Base-by-base conservation (phyloP, 169 alveolate genomes). In the Plasmodium reichenowi region DNA sequence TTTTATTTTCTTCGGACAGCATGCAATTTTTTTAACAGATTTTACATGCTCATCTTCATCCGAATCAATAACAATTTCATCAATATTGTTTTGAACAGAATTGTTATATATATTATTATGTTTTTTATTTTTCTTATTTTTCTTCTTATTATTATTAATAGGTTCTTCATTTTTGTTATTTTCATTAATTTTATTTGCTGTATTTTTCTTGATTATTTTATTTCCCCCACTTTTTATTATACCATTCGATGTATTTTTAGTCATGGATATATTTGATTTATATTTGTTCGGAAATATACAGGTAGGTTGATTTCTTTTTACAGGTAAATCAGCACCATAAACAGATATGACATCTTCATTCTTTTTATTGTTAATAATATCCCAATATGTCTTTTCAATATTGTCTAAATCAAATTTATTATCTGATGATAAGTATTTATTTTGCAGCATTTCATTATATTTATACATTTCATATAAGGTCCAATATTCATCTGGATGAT, bases 311-410 rank as follows among this genome's bases (percentile, higher is more conserved):
- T 92, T 48, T 60, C 72, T 43, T 93, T 91, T 54, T 85, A 90
- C 64, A 72, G 93, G 89, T 80, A 93, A 52, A 89, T 93, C 96
- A 52, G 96, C 94, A 15, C 95, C 96, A 71, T 93, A 93, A 45
- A 70, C 72, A 3, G 93, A 86, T 15, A 72, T 62, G 24, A 93
- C 94, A 29, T 85, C 62, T 43, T 88, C 85, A 38, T 38, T 38
- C 15, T 89, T 83, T 12, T 91, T 94, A 22, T 58, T 70, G 58
- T 83, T 88, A 15, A 93, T 90, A 38, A 93, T 63, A 24, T 66
- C 56, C 96, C 96, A 93, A 68, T 92, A 93, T 66, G 54, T 89
- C 48, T 43, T 48, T 71, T 93, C 96, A 29, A 93, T 88, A 15
- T 90, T 45, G n/a, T 54, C 87, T 24, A 60, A 17, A 22, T 62